Percentiles rank a stretch among this genome's conserved stretches.
Conservation (phyloP, 2,329 filamentous ascomycete genomes). For the Daldinia sp. region DNA sequence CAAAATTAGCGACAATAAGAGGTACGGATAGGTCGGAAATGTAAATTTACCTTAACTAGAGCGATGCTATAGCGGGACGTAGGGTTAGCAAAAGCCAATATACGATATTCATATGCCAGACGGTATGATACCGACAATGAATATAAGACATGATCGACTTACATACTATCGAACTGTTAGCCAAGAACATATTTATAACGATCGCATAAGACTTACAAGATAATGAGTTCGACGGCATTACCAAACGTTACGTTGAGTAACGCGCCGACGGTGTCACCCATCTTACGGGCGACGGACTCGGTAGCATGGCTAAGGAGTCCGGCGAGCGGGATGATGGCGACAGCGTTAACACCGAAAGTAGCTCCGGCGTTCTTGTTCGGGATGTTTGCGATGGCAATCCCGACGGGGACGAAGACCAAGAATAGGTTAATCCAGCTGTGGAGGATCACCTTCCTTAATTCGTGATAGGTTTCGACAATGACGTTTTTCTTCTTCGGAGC, state of each 20-base stretch:
- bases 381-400: slow-evolving; percentile 70
- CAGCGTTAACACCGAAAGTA: slow-evolving; percentile 76
- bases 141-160: slow-evolving; percentile 9
- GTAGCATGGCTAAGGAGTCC: slow-evolving; percentile 77
- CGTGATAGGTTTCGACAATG: slow-evolving; percentile 53
- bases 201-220: slow-evolving; percentile 61
- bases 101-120: slow-evolving; percentile 19
- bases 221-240: slow-evolving; percentile 82
- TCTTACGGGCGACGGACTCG: slow-evolving; percentile 74
- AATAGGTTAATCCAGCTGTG: slow-evolving; percentile 82
- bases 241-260: slow-evolving; percentile 81
- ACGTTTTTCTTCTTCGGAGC: slow-evolving; percentile 44
- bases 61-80: slow-evolving; percentile 67
- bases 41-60: slow-evolving; percentile 66
- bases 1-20: slow-evolving; percentile 39
- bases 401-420: slow-evolving; percentile 79
- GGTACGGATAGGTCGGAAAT: not conserved
- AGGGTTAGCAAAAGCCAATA: slow-evolving; percentile 45
- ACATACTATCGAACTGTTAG: slow-evolving; percentile 42
- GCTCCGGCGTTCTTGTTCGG: slow-evolving; percentile 64
- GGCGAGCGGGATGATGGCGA: slow-evolving; percentile 79
- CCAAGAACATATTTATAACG: not conserved
- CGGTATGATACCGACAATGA: not conserved
- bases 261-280: slow-evolving; percentile 77
- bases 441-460: slow-evolving; percentile 68